A percentile compares a stretch with the other conserved stretches of the same genome.
These are phyloP conservation scores for Apiospora malaysiana DNA, from an alignment of 2,329 filamentous ascomycete genomes.

Conservation along the genomic window DNA sequence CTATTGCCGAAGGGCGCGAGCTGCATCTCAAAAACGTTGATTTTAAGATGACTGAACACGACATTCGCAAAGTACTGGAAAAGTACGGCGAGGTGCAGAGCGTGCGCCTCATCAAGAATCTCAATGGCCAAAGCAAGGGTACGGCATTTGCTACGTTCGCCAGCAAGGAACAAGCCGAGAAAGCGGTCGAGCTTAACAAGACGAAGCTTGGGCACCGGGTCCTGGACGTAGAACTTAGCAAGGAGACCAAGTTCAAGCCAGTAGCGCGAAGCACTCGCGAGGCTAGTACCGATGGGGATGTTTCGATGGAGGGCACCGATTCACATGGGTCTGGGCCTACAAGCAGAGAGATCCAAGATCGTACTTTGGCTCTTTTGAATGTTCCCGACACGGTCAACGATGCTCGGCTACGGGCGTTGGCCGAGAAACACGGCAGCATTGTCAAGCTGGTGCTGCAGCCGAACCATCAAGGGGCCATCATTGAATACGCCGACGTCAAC, in stretches of 20 bases:
- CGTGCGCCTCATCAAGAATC: slow-evolving; percentile 72
- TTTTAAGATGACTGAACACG: slow-evolving; percentile 65
- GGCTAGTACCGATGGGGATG: slow-evolving; percentile 46
- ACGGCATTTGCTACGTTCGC: slow-evolving; percentile 82
- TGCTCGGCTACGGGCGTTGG: slow-evolving; percentile 75
- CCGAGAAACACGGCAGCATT: slow-evolving; percentile 73
- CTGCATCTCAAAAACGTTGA: slow-evolving; percentile 78
- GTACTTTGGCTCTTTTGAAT: slow-evolving; percentile 82
- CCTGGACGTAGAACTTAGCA: slow-evolving; percentile 68
- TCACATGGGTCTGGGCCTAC: slow-evolving; percentile 43
- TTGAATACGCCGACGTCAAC: slow-evolving; percentile 77
- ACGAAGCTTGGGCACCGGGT: slow-evolving; percentile 72
- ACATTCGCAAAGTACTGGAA: slow-evolving; percentile 73
- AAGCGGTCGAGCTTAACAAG: slow-evolving; percentile 69
- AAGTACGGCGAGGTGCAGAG: slow-evolving; percentile 78
- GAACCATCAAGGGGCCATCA: slow-evolving; percentile 81
- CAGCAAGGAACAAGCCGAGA: slow-evolving; percentile 70
- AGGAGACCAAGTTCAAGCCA: slow-evolving; percentile 61
- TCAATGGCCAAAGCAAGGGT: slow-evolving; percentile 74
- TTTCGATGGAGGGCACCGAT: slow-evolving; percentile 40
- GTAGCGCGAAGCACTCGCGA: slow-evolving; percentile 54
- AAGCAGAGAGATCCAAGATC: slow-evolving; percentile 59
- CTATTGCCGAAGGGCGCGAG: slow-evolving; percentile 86
- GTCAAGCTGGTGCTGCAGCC: slow-evolving; percentile 81
- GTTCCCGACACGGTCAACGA: slow-evolving; percentile 94